Conservation (phyloP, 345 rosid species). For the Salix koriyanagi region DNA sequence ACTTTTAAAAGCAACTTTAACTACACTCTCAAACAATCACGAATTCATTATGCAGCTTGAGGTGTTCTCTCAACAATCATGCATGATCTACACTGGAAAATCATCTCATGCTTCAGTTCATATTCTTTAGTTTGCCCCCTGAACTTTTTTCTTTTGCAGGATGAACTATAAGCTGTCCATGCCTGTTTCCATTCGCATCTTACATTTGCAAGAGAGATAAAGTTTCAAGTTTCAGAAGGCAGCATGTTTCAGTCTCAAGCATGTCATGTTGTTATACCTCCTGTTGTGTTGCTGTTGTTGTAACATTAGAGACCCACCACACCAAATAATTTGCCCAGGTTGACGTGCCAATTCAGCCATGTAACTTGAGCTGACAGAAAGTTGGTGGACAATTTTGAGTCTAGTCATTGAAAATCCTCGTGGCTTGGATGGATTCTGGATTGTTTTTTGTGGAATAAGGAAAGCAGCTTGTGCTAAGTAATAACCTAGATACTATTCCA, state of each 20-base stretch:
- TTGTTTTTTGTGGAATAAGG: background rate
- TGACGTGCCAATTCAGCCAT: background rate
- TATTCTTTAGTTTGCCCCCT: background rate
- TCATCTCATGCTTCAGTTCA: background rate
- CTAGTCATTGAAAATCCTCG: background rate
- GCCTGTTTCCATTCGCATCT: background rate
- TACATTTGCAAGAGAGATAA: background rate
- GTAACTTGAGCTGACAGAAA: background rate
- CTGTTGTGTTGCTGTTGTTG: slow-evolving; percentile 10
- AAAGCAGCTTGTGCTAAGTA: background rate
- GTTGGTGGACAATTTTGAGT: background rate
- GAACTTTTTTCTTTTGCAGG: background rate
- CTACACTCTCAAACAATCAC: too few species aligned
- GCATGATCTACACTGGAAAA: background rate
- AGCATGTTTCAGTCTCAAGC: background rate
- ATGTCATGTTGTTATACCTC: background rate
- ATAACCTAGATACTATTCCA: background rate
- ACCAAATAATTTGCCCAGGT: background rate
- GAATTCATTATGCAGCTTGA: background rate
- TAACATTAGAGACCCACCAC: background rate
- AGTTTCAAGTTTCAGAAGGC: background rate
- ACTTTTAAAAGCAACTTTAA: too few species aligned
- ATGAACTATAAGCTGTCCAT: slow-evolving; percentile 8
- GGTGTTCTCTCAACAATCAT: background rate
- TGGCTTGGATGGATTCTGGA: background rate